Percentiles rank a stretch among this genome's conserved stretches.
Evolutionary conservation across 805 yeast species (phyloP).

Genomic region (Candida ovalis): DNA sequence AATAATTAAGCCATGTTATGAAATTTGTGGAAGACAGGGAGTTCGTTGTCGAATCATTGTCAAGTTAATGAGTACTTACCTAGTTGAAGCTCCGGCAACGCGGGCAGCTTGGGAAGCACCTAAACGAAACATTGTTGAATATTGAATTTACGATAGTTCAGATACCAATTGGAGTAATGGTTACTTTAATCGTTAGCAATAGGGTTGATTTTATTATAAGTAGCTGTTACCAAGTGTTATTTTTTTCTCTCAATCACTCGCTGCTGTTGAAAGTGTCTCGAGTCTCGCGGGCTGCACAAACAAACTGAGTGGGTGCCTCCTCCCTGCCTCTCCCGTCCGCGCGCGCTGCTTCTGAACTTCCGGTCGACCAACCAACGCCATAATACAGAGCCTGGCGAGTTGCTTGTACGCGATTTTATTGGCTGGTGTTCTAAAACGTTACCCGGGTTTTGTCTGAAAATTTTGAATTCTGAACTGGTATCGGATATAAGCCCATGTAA

Average conservation of each 20-base stretch:
- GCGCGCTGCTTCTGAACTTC: not conserved
- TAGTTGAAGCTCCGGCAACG: slow-evolving; percentile 38
- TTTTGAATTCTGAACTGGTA: not conserved
- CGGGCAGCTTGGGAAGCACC: slow-evolving; percentile 52
- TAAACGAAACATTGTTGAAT: slow-evolving; percentile 45
- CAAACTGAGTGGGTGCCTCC: not conserved
- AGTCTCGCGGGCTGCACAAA: not conserved
- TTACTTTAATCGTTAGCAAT: too few species aligned
- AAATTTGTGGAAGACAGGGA: not conserved
- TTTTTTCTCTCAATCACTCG: not conserved
- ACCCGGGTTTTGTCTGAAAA: not conserved
- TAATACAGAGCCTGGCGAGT: too few species aligned
- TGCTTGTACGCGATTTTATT: not conserved
- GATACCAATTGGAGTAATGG: not conserved
- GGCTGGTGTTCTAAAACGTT: not conserved
- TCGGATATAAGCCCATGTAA: not conserved
- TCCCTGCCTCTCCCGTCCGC: not conserved
- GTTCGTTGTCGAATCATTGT: not conserved
- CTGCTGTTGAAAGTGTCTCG: not conserved
- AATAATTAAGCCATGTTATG: not conserved
- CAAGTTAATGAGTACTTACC: slow-evolving; percentile 39
- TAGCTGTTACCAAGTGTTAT: not conserved
- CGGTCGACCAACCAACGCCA: too few species aligned
- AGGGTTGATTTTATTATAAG: too few species aligned
- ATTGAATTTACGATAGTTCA: not conserved